Evolutionary conservation across 2,329 filamentous ascomycete species (phyloP), one percentile per base, ranked within the genome.

Genomic region (Arthrobotrys musiformis): DNA sequence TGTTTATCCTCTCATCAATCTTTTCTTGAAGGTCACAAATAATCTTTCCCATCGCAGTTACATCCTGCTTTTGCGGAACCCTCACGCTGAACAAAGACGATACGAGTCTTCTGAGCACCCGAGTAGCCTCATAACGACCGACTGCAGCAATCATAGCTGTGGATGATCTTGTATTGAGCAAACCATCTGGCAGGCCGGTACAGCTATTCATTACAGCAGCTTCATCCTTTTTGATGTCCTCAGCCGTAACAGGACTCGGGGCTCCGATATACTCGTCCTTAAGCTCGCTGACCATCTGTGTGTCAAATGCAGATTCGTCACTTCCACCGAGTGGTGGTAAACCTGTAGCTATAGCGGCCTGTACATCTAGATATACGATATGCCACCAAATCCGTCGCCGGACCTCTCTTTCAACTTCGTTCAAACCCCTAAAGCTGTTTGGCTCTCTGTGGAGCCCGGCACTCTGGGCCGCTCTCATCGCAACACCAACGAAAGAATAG

Each of bases 381-480:
- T 82, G 81, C 81, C 81, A 82, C 81, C 81, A 82, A 28, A 82
- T 77, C 4, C 81, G 78, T 6, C 81, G 80, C 15, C 81, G 81
- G 26, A 82, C 79, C 69, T 82, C 81, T 30, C 80, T 80, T 44
- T 82, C 81, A 30, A 82, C 61, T n/a, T 81, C 79, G 19, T 78
- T 73, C 4, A 81, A 54, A 0, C 74, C 73, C 28, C 35, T 68
- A 60, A 81, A 81, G 13, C 78, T 74, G 17, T 76, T 79, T 37
- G 89, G 89, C 22, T 82, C 81, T 4, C 81, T 80, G 60, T 82
- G 81, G 1, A 82, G 79, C 2, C 81, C 81, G 46, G 81, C 81
- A 28, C 79, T 80, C 64, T 82, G 81, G 2, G 81, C 81, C 42
- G 80, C 79, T 2, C 81, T 79, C 79, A 81, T 81, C 4, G 81